Percentiles rank a stretch among this genome's conserved stretches.
Evolutionary conservation across 257 asterid species (phyloP).

Genomic region (Paraleonurus japonicus): DNA sequence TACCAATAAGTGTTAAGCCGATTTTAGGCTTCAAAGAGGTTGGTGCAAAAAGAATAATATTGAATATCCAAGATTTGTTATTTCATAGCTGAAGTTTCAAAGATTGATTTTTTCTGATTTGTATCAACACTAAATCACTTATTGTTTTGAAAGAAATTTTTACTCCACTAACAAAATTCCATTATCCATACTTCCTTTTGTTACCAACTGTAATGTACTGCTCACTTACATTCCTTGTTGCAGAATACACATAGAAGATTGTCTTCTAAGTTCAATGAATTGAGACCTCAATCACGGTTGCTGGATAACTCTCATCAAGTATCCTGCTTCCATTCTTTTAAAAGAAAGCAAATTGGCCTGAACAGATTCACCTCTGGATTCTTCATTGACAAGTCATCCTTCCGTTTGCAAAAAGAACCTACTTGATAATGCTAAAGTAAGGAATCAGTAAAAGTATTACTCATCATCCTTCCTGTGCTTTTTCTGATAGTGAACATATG

Average conservation of each 20-base stretch:
- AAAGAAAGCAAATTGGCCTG: slow-evolving; percentile 41
- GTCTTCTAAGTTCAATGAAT: slow-evolving; percentile 41
- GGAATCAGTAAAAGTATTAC: slow-evolving; percentile 17
- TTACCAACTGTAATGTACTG: slow-evolving; percentile 14
- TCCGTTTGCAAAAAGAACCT: slow-evolving; percentile 41
- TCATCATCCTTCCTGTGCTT: slow-evolving; percentile 3
- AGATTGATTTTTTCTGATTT: slow-evolving; percentile 9
- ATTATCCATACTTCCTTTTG: slow-evolving; percentile 10
- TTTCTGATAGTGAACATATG: slow-evolving; percentile 18
- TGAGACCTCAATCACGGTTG: slow-evolving; percentile 29
- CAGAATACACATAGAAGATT: slow-evolving; percentile 60
- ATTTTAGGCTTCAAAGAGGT: slow-evolving; percentile 16
- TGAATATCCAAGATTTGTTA: background rate
- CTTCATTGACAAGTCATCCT: slow-evolving; percentile 63
- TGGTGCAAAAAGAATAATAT: background rate
- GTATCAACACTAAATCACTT: background rate
- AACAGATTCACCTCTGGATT: slow-evolving; percentile 56
- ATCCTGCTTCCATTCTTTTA: slow-evolving; percentile 62
- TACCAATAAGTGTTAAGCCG: background rate
- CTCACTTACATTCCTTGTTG: slow-evolving; percentile 24
- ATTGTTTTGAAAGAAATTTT: background rate
- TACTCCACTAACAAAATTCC: background rate
- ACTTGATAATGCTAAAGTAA: slow-evolving; percentile 45
- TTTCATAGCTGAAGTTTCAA: slow-evolving; percentile 8
- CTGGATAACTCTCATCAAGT: slow-evolving; percentile 35